Evolutionary conservation across 352 stramenopile species (phyloP), one percentile per base, ranked within the genome.

Genomic region (Phytopythium helicoides): DNA sequence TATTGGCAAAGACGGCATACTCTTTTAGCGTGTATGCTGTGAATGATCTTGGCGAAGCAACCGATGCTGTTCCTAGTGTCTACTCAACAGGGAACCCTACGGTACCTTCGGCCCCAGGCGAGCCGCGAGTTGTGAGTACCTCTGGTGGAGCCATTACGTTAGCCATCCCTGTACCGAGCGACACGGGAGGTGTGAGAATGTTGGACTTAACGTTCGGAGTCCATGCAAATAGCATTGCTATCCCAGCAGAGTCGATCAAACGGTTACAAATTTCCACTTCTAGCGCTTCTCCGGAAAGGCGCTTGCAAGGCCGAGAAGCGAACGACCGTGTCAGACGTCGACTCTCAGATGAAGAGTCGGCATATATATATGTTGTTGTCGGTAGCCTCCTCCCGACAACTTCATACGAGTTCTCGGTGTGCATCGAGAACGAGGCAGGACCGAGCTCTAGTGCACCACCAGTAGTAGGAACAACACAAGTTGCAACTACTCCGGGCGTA

Each of bases 1-100:
- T 89, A 8, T 21, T 75, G 6, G 73, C 71, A 7, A 53, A 68
- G 31, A 76, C 39, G 9, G 47, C 37, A 14, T 87, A 87, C 21
- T 61, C 68, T 1, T 81, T 89, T 45, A 70, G 62, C 23, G 78
- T 87, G 0, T 87, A 62, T 28, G 73, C 73, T 2, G 55, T 23
- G 4, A 89, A 89, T 47, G 57, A 44, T 19, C 42, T 86, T 0
- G 78, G 78, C 9, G 49, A 46, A 8, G 68, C 65, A 19, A 73
- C 63, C 2, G 64, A 84, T 41, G 58, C 73, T 16, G 39, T 44
- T 5, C 50, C 54, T 0, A 53, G 46, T 3, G 58, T 21, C 0
- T 70, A 84, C 40, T 46, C 26, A 40, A 89, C 78, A 1, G 56
- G 40, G 16, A 5, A 10, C 11, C 19, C 64, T 0, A 66, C 78